phyloP scores from a whole-genome alignment of 306 rosid species.

The Elaeagnus macrophylla region DNA sequence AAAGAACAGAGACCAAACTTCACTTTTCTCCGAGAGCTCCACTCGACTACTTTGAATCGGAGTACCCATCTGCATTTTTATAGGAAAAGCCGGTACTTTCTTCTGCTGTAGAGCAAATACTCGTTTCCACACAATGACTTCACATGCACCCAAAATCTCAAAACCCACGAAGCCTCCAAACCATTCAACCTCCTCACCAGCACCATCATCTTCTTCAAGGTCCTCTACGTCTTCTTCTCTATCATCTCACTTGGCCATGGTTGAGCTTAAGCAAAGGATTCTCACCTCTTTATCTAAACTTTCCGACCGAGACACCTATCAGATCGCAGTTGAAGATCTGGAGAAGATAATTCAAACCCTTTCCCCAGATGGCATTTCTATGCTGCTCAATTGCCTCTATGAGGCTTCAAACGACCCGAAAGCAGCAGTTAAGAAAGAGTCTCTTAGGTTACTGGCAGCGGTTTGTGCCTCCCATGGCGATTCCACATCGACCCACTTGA shows the following conservation, averaged over 20 bases:
- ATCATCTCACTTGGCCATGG: conserved; percentile 81
- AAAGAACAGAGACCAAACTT: no score
- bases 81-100: not conserved
- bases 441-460: conserved; percentile 55
- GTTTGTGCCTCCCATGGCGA: conserved; percentile 57
- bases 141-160: conserved; percentile 37
- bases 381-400: conserved; percentile 79
- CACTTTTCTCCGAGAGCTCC: no score
- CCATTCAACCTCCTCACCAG: conserved; percentile 23
- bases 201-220: conserved; percentile 23
- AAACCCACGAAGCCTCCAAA: conserved; percentile 48
- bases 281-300: conserved; percentile 83
- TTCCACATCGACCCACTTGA: conserved; percentile 54
- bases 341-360: conserved; percentile 56
- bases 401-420: conserved; percentile 80
- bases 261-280: conserved; percentile 77
- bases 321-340: conserved; percentile 83
- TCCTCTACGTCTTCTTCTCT: conserved; percentile 41
- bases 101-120: not conserved
- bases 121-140: conserved; percentile 32
- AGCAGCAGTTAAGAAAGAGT: conserved; percentile 67
- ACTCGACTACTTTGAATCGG: not conserved
- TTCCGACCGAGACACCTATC: conserved; percentile 89
- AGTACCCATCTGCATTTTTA: conserved; percentile 5
- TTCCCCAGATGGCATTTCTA: conserved; percentile 60